Evolutionary conservation across 1,139 yeast species (phyloP).

Genomic region (Magnusiomyces fungicola): DNA sequence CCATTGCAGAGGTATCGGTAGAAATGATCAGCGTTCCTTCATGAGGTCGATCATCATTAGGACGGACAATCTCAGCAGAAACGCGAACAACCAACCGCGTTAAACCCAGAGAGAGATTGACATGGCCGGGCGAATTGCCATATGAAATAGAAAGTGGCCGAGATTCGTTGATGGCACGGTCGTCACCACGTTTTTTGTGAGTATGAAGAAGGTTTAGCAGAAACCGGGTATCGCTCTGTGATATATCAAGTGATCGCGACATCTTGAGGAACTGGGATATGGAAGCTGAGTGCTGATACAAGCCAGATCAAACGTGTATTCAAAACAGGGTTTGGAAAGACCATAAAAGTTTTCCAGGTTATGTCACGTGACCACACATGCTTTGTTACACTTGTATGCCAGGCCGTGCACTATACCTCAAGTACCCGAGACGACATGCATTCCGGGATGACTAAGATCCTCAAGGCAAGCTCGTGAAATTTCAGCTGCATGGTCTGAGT

Average conservation of each 20-base stretch:
- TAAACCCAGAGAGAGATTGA: conserved; percentile 65
- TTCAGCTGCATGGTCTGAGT: too few relatives aligned
- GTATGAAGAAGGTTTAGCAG: conserved; percentile 51
- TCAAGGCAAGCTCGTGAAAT: too few relatives aligned
- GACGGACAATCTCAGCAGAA: conserved; percentile 71
- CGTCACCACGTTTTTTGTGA: conserved; percentile 59
- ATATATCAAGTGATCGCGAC: conserved; percentile 57
- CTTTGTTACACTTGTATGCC: too few relatives aligned
- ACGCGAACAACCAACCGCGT: conserved; percentile 69
- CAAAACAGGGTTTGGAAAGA: neutral
- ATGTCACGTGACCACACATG: too few relatives aligned
- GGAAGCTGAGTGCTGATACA: too few relatives aligned
- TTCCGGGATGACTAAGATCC: too few relatives aligned
- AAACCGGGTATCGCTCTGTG: conserved; percentile 57
- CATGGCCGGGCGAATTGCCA: conserved; percentile 73
- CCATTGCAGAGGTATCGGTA: conserved; percentile 86
- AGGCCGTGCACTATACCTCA: too few relatives aligned
- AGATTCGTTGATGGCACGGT: conserved; percentile 55
- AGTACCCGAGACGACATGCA: too few relatives aligned
- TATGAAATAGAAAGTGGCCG: conserved; percentile 57
- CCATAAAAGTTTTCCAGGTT: too few relatives aligned
- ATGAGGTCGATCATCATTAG: conserved; percentile 86
- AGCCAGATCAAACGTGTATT: neutral
- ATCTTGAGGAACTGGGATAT: conserved; percentile 27
- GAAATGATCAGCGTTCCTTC: conserved; percentile 83